Base-by-base conservation (phyloP, 345 rosid species). In the Acer negundo region DNA sequence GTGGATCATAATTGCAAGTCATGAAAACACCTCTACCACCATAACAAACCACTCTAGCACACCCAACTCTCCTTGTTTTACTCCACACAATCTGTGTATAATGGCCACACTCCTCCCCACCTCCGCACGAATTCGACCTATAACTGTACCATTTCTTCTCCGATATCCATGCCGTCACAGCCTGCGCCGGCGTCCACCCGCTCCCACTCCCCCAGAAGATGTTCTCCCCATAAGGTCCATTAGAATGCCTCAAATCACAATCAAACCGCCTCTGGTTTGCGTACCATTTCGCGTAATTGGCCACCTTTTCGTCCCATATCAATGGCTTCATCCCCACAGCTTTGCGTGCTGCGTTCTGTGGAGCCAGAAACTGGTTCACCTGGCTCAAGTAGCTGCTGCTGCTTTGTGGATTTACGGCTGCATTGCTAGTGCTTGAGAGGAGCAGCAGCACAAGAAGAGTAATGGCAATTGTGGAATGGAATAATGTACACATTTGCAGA, bases 1-100 rank as follows among this genome's bases (percentile, higher is more conserved):
- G 98, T 69, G 98, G 98, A 81, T 95, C 97, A 80, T 95, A 95
- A 81, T 92, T 93, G 81, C 98, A 95, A 75, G 87, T 89, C 81
- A 95, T 92, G 87, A 95, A 95, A 42, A 90, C 94, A 7, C 97
- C 97, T 5, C 72, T 77, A 4, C 88, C 92, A 6, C 80, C 83
- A 16, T 23, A 72, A 56, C 97, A 95, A 11, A 13, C 80, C 67
- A 87, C 87, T 35, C 85, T 82, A 2, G 97, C 97, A 64, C 98
- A 95, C 20, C 98, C 98, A 24, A 95, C 67, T 73, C 90, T 80
- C 38, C 47, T 78, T 12, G 93, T 89, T 19, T 58, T 82, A 28
- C 89, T 82, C 98, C 98, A 93, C 65, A 95, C 91, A 38, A 95
- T 83, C 83, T 95, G 98, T 22, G 98, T 95, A 79, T 93, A 95